A percentile compares a stretch with the other conserved stretches of the same genome.
These are phyloP conservation scores for Xylaria sp. DNA, from an alignment of 2,329 filamentous ascomycete species.

Conservation along the genomic window DNA sequence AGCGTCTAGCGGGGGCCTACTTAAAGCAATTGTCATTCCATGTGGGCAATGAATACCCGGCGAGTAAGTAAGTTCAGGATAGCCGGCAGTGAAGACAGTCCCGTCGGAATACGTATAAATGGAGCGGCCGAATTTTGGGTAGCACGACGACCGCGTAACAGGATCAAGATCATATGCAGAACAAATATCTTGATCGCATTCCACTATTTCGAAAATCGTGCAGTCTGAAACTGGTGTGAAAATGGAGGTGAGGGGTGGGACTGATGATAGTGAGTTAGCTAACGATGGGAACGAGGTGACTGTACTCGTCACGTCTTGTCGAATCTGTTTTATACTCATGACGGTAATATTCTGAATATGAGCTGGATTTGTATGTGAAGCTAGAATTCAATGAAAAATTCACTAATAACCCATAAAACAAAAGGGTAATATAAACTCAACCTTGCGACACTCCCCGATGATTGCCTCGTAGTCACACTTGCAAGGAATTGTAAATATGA, in stretches of 20 bases:
- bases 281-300: not conserved
- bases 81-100: not conserved
- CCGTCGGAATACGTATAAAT: not conserved
- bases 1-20: not conserved
- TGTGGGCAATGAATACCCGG: not conserved
- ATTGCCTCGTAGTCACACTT: not conserved
- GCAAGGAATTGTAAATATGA: not conserved
- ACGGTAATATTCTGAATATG: no score
- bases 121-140: not conserved
- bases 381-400: not conserved
- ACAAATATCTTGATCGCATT: not conserved
- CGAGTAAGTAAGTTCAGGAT: not conserved
- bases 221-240: not conserved
- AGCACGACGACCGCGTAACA: not conserved
- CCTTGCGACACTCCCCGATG: not conserved
- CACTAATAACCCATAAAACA: not conserved
- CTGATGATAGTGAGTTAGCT: not conserved
- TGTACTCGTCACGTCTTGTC: not conserved
- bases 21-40: not conserved
- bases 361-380: not conserved
- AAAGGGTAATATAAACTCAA: not conserved
- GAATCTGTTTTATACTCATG: no score
- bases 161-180: not conserved
- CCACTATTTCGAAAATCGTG: not conserved
- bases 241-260: not conserved